phyloP scores from a whole-genome alignment of 768 basidiomycete species.

The Tylopilus intermedius region DNA sequence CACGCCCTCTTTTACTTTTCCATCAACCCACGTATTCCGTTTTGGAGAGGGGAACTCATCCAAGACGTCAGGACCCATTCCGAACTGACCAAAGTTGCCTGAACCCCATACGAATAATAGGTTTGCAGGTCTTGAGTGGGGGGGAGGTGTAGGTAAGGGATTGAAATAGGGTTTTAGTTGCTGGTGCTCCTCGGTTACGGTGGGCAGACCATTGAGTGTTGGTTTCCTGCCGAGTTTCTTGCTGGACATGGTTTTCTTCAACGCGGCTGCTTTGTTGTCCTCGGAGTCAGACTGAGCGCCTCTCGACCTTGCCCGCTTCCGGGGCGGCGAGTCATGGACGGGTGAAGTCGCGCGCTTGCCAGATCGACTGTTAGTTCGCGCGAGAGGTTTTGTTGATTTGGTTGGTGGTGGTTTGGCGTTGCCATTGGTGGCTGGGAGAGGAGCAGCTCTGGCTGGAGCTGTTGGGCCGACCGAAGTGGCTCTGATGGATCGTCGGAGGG shows the following conservation, averaged over 20 bases:
- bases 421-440: conserved; percentile 27
- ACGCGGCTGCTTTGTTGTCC: conserved; percentile 28
- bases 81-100: conserved; percentile 94
- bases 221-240: conserved; percentile 30
- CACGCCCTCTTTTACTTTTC: conserved; percentile 63
- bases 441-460: conserved; percentile 25
- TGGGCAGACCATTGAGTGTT: conserved; percentile 28
- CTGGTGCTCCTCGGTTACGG: conserved; percentile 31
- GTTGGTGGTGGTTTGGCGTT: conserved; percentile 30
- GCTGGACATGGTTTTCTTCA: conserved; percentile 23
- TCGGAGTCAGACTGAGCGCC: conserved; percentile 40
- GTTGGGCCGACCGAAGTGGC: conserved; percentile 43
- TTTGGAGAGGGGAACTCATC: conserved; percentile 74
- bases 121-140: conserved; percentile 57
- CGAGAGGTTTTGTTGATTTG: conserved; percentile 32
- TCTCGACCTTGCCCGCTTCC: conserved; percentile 44
- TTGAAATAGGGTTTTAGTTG: conserved; percentile 60
- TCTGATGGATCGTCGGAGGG: conserved; percentile 51
- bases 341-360: conserved; percentile 52
- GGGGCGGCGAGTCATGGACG: conserved; percentile 37
- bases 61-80: conserved; percentile 72
- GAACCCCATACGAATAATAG: conserved; percentile 85
- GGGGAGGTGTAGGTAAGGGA: conserved; percentile 54
- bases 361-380: conserved; percentile 21
- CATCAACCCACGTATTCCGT: conserved; percentile 71